Percentiles rank a stretch among this genome's conserved stretches.
These are phyloP conservation scores for Clathrospora elynae DNA, from an alignment of 2,329 filamentous ascomycete genomes.

Conservation along the genomic window DNA sequence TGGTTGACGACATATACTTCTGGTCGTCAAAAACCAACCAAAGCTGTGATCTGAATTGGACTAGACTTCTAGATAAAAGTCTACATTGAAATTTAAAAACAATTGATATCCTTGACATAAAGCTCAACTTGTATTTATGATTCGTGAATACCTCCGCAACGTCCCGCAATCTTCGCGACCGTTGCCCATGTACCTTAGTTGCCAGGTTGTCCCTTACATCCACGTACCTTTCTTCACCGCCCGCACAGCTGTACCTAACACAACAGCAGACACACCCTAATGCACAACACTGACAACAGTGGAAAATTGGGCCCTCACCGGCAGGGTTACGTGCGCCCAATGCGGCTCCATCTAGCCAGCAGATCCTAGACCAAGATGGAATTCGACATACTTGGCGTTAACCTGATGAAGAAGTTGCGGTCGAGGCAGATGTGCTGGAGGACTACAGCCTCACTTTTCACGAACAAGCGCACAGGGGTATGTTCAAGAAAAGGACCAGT, in stretches of 20 bases:
- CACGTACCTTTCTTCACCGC: constrained; percentile 22
- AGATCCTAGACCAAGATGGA: constrained; percentile 18
- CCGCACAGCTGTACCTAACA: constrained; percentile 17
- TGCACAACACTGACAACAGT: constrained; percentile 23
- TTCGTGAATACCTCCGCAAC: not conserved
- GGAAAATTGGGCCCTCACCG: constrained; percentile 31
- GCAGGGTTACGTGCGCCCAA: constrained; percentile 21
- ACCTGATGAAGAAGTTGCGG: constrained; percentile 24
- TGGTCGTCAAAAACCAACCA: constrained; percentile 13
- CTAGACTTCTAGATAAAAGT: constrained; percentile 35
- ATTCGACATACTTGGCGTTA: constrained; percentile 20
- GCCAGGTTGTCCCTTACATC: constrained; percentile 18
- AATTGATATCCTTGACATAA: constrained; percentile 27
- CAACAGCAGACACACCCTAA: constrained; percentile 17
- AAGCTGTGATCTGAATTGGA: constrained; percentile 16
- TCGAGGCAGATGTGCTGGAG: constrained; percentile 18
- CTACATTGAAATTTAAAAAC: constrained; percentile 38
- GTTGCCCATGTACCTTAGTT: constrained; percentile 4
- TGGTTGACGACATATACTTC: too few species aligned
- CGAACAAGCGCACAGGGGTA: constrained; percentile 1
- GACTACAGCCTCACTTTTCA: constrained; percentile 21
- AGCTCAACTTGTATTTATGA: not conserved
- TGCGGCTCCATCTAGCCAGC: constrained; percentile 18
- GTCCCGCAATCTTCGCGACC: constrained; percentile 1
- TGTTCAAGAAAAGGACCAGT: constrained; percentile 5